Conservation (phyloP, 23 red algal genomes). For the Agarophyton chilense region DNA sequence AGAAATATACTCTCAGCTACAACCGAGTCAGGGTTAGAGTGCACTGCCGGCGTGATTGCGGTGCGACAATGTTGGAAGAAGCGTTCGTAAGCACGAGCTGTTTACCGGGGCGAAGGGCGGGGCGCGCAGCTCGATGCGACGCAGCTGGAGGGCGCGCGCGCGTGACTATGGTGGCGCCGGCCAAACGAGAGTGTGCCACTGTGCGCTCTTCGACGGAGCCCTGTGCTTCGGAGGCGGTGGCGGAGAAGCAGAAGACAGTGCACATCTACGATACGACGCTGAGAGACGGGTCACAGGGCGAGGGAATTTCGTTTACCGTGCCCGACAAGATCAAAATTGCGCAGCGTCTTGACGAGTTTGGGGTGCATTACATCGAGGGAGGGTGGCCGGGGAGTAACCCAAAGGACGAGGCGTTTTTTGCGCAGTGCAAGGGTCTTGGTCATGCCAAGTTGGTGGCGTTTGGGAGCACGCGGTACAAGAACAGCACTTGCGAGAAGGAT, state of each 20-base stretch:
- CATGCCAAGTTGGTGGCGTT: conserved; percentile 91
- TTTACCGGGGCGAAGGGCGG: background rate
- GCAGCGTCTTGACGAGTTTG: conserved; percentile 80
- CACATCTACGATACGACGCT: conserved; percentile 96
- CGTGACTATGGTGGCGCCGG: background rate
- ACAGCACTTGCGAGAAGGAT: conserved; percentile 74
- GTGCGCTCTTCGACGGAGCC: background rate
- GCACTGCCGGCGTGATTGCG: too few relatives aligned
- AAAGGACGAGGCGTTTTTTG: conserved; percentile 96
- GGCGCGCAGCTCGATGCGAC: background rate
- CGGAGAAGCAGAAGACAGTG: conserved; percentile 23
- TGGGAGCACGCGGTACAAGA: conserved; percentile 93
- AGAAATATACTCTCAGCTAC: too few relatives aligned
- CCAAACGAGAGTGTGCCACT: background rate
- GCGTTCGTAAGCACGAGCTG: background rate
- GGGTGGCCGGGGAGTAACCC: conserved; percentile 98
- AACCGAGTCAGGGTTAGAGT: too few relatives aligned
- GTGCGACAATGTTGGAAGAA: background rate
- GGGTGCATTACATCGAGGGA: conserved; percentile 94
- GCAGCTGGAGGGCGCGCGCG: background rate
- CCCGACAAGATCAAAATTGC: conserved; percentile 93
- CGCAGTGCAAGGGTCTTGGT: conserved; percentile 26
- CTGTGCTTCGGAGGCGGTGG: background rate
- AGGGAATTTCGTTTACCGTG: conserved; percentile 87
- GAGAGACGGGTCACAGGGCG: conserved; percentile 94